Percentiles rank a stretch among this genome's conserved stretches.
phyloP scores from a whole-genome alignment of 768 basidiomycete species.

The Tylopilus rubrobrunneus region DNA sequence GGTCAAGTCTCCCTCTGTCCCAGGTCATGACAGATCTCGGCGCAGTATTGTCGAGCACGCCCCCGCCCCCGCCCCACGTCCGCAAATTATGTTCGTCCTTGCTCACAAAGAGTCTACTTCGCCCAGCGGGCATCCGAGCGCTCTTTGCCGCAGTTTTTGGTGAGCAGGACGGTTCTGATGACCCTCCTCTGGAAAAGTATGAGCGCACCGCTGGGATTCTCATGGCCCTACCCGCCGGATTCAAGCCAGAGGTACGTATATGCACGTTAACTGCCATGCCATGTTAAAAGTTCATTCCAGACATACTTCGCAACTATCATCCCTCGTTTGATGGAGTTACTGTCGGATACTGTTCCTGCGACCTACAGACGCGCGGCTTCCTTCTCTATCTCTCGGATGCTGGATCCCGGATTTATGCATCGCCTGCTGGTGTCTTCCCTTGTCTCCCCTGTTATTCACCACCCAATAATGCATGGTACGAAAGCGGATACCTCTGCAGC shows the following conservation, averaged over 20 bases:
- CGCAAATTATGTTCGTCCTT: constrained; percentile 58
- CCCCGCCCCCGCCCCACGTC: constrained; percentile 45
- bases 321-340: constrained; percentile 50
- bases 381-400: constrained; percentile 64
- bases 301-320: constrained; percentile 56
- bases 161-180: constrained; percentile 49
- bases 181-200: constrained; percentile 62
- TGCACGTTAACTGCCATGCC: neutral
- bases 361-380: constrained; percentile 60
- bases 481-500: neutral
- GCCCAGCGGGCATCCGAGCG: constrained; percentile 66
- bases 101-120: constrained; percentile 66
- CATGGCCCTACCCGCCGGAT: constrained; percentile 54
- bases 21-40: constrained; percentile 67
- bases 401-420: constrained; percentile 36
- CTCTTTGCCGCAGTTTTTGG: constrained; percentile 68
- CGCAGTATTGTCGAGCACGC: constrained; percentile 44
- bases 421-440: constrained; percentile 23
- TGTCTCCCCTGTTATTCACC: constrained; percentile 49
- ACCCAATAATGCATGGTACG: constrained; percentile 38
- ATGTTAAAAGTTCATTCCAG: constrained; percentile 34
- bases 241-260: constrained; percentile 49
- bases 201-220: constrained; percentile 69
- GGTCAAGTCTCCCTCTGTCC: constrained; percentile 52
- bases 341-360: constrained; percentile 35